Base-by-base conservation (phyloP, 2,329 filamentous ascomycete species). In the Penicillium frequentans region DNA sequence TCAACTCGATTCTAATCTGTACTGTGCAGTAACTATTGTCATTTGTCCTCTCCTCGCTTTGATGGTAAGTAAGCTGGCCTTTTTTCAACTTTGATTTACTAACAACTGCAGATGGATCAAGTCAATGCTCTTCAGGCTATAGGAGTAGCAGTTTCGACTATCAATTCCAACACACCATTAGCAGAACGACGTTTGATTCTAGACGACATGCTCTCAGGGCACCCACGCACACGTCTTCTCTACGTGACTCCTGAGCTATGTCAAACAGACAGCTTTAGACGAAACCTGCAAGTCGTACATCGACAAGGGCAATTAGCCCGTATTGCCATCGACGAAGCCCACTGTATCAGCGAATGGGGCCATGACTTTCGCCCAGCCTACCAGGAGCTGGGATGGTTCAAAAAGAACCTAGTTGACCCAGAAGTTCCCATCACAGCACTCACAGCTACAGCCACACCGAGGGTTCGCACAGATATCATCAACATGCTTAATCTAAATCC, bases 341-440 rank as follows among this genome's bases (percentile, higher is more conserved):
- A 98, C 73, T 98, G 93, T 73, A 96, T 98, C 65, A 96, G 91
- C 24, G 93, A 97, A 86, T 97, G 93, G 93, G 93, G 93, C 1
- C 93, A 98, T 72, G 93, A 98, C 73, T 98, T 98, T 71, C 89
- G 93, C n/a, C 90, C 88, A 35, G 90, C 92, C 56, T 98, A 96
- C 75, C 92, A 95, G 70, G 85, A 89, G 21, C 82, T 98, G 7
- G 88, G 85, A 2, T 97, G 91, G 86, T 95, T 98, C 78, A 73
- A 65, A 46, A 88, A 90, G 64, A 82, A 86, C 49, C 67, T 80
- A 14, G 70, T 64, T 6, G 92, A 95, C 63, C 90, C 92, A 0
- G 84, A 90, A 55, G 90, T 97, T 0, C 93, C 93, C 5, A 89
- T 98, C 60, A 96, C 95, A 74, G 96, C 92, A 61, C 84, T 96